Base-by-base conservation (phyloP, 306 rosid species). In the Castanopsis chinensis region DNA sequence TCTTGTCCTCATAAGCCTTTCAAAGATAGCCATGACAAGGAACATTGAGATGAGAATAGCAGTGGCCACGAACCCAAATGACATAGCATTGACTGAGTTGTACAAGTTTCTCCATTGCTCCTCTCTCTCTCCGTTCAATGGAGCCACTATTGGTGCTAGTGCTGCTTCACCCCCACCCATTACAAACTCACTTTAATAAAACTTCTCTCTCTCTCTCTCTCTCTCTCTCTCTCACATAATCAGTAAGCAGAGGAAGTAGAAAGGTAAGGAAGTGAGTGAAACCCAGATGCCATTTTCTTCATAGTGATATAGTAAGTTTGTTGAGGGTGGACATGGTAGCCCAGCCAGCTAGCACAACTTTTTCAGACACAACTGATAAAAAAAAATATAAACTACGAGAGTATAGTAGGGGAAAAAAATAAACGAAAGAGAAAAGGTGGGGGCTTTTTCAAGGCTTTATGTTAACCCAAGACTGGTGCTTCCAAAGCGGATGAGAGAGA, bases 1-100 rank as follows among this genome's bases (percentile, higher is more conserved):
- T 73, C 87, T 85, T 61, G 90, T 85, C 78, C 87, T 78, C 81
- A 88, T 84, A 82, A 90, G 83, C 79, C 87, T 88, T 90, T 92
- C 97, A 51, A 87, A 81, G 70, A 90, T 90, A 6, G 97, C 97
- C 88, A 92, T 85, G 30, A 87, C 88, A 80, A 92, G 90, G 82
- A 92, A 92, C 90, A 92, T 86, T 63, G 94, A 88, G 70, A 92
- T 81, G 80, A 90, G 92, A 75, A 92, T 87, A 37, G 90, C 97
- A 74, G 94, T 92, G 70, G 94, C 94, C 1, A 92, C 89, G 74
- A 92, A 87, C 61, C 94, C 93, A 85, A 90, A 90, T 65, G 91
- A 87, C 71, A 90, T 81, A 18, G 91, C 90, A 78, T 89, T 90
- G 37, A 90, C 83, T 0, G 94, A 90, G 75, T 81, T 81, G 51